Conservation (phyloP, 139 green algal genomes). For the Pleodorina starrii region DNA sequence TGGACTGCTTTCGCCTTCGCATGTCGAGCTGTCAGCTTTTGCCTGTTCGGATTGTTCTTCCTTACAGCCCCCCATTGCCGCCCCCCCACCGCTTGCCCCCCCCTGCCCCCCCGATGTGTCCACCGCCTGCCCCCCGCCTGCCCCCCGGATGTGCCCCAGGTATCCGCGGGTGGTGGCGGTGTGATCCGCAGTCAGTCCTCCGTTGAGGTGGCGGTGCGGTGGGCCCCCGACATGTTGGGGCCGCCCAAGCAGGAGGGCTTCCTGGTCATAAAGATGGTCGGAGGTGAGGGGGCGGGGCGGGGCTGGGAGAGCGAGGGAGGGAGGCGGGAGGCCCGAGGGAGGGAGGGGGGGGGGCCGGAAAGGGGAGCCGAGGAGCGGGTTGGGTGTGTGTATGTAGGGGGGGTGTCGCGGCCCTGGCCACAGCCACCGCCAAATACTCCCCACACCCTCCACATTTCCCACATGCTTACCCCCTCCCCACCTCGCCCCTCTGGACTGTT, state of each 20-base stretch:
- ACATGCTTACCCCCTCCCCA: no score
- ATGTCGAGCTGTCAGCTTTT: no score
- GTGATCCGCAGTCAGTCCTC: conserved; percentile 60
- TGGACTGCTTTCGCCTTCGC: no score
- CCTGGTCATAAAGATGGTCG: conserved; percentile 61
- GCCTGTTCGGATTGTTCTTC: no score
- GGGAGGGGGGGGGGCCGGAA: neutral
- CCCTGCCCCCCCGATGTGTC: no score
- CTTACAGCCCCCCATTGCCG: neutral
- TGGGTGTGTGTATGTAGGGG: no score
- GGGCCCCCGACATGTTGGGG: conserved; percentile 56
- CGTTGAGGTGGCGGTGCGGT: conserved; percentile 60
- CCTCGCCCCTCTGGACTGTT: no score
- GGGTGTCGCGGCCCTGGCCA: no score
- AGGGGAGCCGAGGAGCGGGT: neutral
- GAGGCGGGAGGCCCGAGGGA: neutral
- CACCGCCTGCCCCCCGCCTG: no score
- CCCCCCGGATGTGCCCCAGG: no score
- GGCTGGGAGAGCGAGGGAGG: neutral
- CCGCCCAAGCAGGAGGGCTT: conserved; percentile 56
- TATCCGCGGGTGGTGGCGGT: conserved; percentile 27
- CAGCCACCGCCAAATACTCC: no score
- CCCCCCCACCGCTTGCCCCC: neutral
- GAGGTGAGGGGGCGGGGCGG: conserved; percentile 37
- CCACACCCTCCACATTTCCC: no score